phyloP scores from a whole-genome alignment of 208 protist species.

The Vickermania ingenoplastis region DNA sequence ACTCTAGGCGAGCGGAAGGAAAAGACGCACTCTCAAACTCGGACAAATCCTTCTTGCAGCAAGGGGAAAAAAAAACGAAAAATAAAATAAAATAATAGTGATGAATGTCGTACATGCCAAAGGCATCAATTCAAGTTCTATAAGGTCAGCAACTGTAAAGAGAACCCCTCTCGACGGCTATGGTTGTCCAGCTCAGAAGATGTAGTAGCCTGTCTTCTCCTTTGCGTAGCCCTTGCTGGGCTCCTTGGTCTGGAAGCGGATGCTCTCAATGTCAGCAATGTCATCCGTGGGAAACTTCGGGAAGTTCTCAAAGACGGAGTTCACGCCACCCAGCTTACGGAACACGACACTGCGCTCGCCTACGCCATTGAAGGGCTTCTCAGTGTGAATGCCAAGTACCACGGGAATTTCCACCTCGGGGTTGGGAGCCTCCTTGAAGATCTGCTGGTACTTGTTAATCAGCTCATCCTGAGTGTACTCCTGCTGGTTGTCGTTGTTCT shows the following conservation, averaged over 20 bases:
- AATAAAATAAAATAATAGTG: constrained; percentile 5
- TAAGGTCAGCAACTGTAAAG: not conserved
- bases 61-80: not conserved
- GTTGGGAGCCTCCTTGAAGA: constrained; percentile 13
- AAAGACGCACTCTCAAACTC: too few species aligned
- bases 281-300: constrained; percentile 66
- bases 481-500: constrained; percentile 20
- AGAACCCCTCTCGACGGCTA: not conserved
- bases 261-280: constrained; percentile 16
- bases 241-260: constrained; percentile 55
- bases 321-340: constrained; percentile 21
- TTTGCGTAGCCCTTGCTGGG: constrained; percentile 29
- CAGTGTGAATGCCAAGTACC: constrained; percentile 33
- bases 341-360: constrained; percentile 17
- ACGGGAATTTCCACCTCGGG: constrained; percentile 43
- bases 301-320: constrained; percentile 81
- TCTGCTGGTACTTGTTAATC: constrained; percentile 33
- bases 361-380: constrained; percentile 6
- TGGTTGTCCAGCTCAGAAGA: not conserved
- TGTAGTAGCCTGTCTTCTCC: constrained; percentile 17
- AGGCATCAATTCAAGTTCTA: not conserved
- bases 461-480: constrained; percentile 25
- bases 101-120: not conserved
- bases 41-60: too few species aligned
- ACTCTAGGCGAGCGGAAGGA: not conserved